A percentile compares a stretch with the other conserved stretches of the same genome.
These are phyloP conservation scores for Kwoniella dendrophila DNA, from an alignment of 768 basidiomycete species.

Conservation along the genomic window DNA sequence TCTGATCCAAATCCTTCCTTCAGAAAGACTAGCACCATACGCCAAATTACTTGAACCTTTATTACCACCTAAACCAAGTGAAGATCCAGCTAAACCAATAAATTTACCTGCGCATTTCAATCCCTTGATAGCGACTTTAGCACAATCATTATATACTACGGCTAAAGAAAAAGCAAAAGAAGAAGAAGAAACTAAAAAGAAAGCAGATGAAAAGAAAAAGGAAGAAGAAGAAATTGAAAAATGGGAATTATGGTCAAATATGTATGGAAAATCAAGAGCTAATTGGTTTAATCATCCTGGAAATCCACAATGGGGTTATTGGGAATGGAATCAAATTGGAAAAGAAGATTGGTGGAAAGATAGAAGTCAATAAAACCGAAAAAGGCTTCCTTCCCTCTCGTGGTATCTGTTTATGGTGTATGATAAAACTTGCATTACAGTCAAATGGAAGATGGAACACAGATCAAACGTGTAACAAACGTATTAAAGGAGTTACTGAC, in stretches of 20 bases:
- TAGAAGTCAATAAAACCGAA: conserved; percentile 7
- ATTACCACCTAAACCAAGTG: background rate
- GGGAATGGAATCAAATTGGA: conserved; percentile 17
- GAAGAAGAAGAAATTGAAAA: conserved; percentile 14
- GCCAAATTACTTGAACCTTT: conserved; percentile 12
- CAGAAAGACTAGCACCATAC: conserved; percentile 5
- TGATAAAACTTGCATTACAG: too few species aligned
- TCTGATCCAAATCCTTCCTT: conserved; percentile 16
- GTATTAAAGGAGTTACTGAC: too few species aligned
- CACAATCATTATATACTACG: background rate
- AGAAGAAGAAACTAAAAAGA: background rate
- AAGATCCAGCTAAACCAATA: background rate
- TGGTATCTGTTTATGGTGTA: too few species aligned
- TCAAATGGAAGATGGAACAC: too few species aligned
- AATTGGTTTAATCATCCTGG: conserved; percentile 7
- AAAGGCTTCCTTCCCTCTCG: too few species aligned
- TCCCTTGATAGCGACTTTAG: conserved; percentile 4
- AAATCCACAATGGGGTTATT: conserved; percentile 9
- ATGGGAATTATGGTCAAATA: conserved; percentile 18
- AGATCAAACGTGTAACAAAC: too few species aligned
- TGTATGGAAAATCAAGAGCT: conserved; percentile 11
- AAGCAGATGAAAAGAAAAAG: conserved; percentile 16
- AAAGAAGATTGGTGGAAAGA: conserved; percentile 17
- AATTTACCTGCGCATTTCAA: background rate
- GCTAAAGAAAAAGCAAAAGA: background rate